Base-by-base conservation (phyloP, 495 filamentous ascomycete species). In the Amniculicola lignicola region DNA sequence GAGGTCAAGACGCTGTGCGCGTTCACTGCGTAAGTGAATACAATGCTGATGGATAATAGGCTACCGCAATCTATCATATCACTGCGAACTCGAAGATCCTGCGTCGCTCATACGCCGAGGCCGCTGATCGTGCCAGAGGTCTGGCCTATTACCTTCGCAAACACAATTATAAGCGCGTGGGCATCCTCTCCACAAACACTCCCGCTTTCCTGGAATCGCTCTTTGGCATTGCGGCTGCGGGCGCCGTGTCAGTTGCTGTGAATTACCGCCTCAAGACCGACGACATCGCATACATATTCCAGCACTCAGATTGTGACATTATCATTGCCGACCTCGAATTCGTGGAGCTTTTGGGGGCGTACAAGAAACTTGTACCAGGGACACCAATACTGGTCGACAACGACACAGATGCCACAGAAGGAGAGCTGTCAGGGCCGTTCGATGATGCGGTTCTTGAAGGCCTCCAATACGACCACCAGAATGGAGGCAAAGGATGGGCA, bases 151-250 rank as follows among this genome's bases (percentile, higher is more conserved):
- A 85, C 68, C 69, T 97, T 44, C 79, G 77, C 39, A 87, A 88
- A 65, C 78, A 85, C 49, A 77, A 77, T 6, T 81, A 79, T 62
- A 85, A 80, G 66, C 79, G 86, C 51, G 78, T 86, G 1, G 93
- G 93, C 4, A 83, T 98, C 33, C 76, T 98, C 3, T 82, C 81
- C 18, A 85, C 94, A 1, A 98, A 98, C 67, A 98, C 93, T 4
- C 93, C 93, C 2, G 93, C 90, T 0, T 96, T 96, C 67, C 73
- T 97, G 16, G 92, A 97, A 71, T 77, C 81, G 1, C 85, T 96
- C 42, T 98, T 90, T 63, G 93, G 87, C 4, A 87, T 96, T 64
- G 83, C 82, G 1, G 93, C 90, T 19, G 90, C 88, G 2, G 90
- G 90, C 6, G 88, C 75, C 9, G 78, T 95, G 9, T 43, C 28